Conservation (phyloP, 164 flowering plant genomes). For the Magnolia officinalis region DNA sequence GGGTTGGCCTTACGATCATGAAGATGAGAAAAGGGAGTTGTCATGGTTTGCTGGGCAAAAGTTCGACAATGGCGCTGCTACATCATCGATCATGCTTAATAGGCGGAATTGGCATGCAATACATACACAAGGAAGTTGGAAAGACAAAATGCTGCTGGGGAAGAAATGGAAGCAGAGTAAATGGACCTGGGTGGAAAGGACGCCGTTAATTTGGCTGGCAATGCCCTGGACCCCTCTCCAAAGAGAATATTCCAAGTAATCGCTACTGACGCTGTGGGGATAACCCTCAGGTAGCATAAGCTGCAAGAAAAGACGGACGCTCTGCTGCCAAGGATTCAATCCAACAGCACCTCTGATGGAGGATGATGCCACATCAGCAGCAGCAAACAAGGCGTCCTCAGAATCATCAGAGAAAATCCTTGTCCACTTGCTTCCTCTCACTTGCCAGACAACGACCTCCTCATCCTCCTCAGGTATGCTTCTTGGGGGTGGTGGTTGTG, state of each 20-base stretch:
- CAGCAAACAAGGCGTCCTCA: conserved; percentile 48
- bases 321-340: not conserved
- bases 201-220: conserved; percentile 89
- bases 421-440: conserved; percentile 61
- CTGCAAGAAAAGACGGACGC: conserved; percentile 9
- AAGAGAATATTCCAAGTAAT: conserved; percentile 90
- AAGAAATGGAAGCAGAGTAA: not conserved
- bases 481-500: not conserved
- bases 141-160: not conserved
- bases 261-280: conserved; percentile 78
- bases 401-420: conserved; percentile 42
- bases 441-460: conserved; percentile 52
- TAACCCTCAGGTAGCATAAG: conserved; percentile 88
- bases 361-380: conserved; percentile 3
- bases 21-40: no score
- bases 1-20: no score
- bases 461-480: not conserved
- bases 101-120: not conserved
- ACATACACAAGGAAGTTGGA: not conserved
- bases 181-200: conserved; percentile 84
- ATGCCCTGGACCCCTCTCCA: conserved; percentile 96
- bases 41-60: no score
- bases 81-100: no score
- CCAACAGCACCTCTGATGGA: not conserved
- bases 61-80: no score